Evolutionary conservation across 257 asterid species (phyloP).

Genomic region (Nicotiana attenuata): DNA sequence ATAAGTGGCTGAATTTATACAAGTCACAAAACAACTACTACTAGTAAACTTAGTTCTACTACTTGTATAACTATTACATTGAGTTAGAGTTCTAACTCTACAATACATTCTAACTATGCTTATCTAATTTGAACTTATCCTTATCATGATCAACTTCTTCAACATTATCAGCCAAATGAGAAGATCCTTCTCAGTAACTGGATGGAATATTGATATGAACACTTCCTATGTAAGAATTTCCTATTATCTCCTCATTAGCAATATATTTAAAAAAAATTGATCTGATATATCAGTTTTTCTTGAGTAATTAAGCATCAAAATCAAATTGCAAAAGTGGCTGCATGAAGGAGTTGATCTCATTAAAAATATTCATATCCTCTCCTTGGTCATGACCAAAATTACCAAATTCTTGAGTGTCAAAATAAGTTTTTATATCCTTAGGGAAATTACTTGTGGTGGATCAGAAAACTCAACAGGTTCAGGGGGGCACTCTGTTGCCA

Average conservation of each 20-base stretch:
- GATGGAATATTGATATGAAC: not conserved
- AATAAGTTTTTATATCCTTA: constrained; percentile 44
- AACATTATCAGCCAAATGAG: not conserved
- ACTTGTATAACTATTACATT: too few relatives aligned
- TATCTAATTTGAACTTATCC: too few relatives aligned
- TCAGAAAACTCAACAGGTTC: constrained; percentile 15
- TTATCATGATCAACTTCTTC: too few relatives aligned
- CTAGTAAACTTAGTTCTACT: too few relatives aligned
- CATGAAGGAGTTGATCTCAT: constrained; percentile 63
- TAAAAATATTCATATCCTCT: constrained; percentile 42
- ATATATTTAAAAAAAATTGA: not conserved
- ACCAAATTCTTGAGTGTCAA: constrained; percentile 33
- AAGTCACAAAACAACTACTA: too few relatives aligned
- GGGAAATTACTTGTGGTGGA: constrained; percentile 49
- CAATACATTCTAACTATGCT: too few relatives aligned
- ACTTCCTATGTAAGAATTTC: constrained; percentile 13
- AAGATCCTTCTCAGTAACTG: not conserved
- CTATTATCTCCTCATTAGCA: not conserved
- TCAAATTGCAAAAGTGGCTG: constrained; percentile 56
- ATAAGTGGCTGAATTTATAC: too few relatives aligned
- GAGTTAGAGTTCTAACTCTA: too few relatives aligned
- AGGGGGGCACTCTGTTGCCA: constrained; percentile 46
- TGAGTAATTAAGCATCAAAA: constrained; percentile 25
- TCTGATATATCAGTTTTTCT: not conserved
- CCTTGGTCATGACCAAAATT: constrained; percentile 28